Conservation (phyloP, 768 basidiomycete species). For the Pholiota conissans region DNA sequence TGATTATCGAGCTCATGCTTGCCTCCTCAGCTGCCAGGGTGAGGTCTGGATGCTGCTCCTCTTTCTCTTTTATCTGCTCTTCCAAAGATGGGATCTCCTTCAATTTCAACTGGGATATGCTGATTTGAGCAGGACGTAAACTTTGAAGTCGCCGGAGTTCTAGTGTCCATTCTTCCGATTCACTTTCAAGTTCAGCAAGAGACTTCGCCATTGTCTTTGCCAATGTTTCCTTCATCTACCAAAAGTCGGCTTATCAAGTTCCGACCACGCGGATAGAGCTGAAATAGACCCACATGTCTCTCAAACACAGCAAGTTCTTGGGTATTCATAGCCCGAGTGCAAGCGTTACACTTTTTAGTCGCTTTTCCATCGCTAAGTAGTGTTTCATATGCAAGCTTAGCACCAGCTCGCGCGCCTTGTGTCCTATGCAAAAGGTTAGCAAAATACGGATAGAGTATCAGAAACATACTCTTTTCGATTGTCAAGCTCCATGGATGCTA, state of each 20-base stretch:
- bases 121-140: conserved; percentile 56
- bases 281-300: conserved; percentile 56
- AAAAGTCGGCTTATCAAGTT: background rate
- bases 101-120: conserved; percentile 51
- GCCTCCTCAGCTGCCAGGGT: conserved; percentile 65
- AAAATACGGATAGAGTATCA: background rate
- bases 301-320: conserved; percentile 59
- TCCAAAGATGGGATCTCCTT: conserved; percentile 71
- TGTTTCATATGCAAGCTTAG: conserved; percentile 46
- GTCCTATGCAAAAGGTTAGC: conserved; percentile 18
- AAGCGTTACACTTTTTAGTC: conserved; percentile 73
- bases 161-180: conserved; percentile 59
- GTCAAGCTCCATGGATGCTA: conserved; percentile 43
- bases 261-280: background rate
- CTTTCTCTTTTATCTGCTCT: conserved; percentile 56
- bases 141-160: conserved; percentile 58
- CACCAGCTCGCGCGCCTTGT: conserved; percentile 28
- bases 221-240: conserved; percentile 65
- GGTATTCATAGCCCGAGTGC: conserved; percentile 66
- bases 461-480: conserved; percentile 39
- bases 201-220: conserved; percentile 52
- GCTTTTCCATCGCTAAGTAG: conserved; percentile 58
- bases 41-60: conserved; percentile 53
- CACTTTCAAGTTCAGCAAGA: conserved; percentile 40
- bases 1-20: conserved; percentile 12